These are phyloP conservation scores for Aplosporella prunicola DNA, from an alignment of 2,329 filamentous ascomycete genomes.

Conservation along the genomic window DNA sequence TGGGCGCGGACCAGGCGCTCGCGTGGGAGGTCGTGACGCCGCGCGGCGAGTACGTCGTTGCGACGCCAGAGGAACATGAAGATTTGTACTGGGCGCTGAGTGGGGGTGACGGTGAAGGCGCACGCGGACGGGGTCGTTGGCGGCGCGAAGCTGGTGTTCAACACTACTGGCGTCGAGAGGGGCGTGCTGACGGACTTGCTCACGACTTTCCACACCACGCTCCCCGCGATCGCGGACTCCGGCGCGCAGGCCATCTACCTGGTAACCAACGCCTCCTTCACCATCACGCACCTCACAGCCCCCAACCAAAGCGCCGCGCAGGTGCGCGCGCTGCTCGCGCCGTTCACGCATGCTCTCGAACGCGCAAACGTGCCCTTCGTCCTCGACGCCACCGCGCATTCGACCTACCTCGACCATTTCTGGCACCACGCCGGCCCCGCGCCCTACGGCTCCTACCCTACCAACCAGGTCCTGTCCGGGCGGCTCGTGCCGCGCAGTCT, in stretches of 20 bases:
- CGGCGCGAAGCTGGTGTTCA: constrained; percentile 17
- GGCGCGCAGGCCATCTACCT: not conserved
- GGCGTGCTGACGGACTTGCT: not conserved
- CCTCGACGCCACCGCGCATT: constrained; percentile 16
- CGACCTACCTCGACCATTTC: constrained; percentile 20
- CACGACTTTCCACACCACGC: not conserved
- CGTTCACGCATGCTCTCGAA: constrained; percentile 17
- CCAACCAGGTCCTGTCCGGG: constrained; percentile 9
- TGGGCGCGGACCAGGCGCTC: constrained; percentile 24
- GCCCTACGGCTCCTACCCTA: constrained; percentile 14
- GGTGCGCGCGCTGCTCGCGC: constrained; percentile 11
- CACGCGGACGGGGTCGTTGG: constrained; percentile 16
- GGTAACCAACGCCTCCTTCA: not conserved
- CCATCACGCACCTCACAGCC: not conserved
- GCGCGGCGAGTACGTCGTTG: constrained; percentile 18
- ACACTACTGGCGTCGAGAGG: not conserved
- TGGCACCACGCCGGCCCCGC: constrained; percentile 20
- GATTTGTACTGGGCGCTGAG: constrained; percentile 29
- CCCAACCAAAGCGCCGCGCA: not conserved
- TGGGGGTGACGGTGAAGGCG: constrained; percentile 23
- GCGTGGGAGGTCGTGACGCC: constrained; percentile 25
- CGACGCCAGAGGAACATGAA: constrained; percentile 19
- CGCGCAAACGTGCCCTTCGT: constrained; percentile 15
- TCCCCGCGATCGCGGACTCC: not conserved
- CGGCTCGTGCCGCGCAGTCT: constrained; percentile 12